Conservation (phyloP, 2,329 filamentous ascomycete species). For the Sarocladium oryzae region DNA sequence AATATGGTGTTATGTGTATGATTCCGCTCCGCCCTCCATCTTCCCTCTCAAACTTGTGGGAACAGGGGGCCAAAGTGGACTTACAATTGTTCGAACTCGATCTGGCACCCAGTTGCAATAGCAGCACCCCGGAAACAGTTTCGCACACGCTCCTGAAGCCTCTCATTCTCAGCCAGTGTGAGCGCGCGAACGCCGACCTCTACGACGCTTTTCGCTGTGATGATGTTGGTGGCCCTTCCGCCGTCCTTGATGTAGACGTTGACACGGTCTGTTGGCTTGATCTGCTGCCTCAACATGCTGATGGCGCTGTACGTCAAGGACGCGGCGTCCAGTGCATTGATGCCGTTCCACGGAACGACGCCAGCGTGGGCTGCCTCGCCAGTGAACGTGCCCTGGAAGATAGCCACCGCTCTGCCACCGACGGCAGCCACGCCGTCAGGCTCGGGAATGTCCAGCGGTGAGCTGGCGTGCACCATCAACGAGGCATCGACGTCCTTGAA, state of each 20-base stretch:
- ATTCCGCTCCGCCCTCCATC: too few species aligned
- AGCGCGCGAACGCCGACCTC: conserved; percentile 9
- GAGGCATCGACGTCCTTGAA: conserved; percentile 16
- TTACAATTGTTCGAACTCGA: conserved; percentile 22
- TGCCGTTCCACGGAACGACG: conserved; percentile 41
- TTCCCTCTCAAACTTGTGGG: background rate
- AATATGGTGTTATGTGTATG: too few species aligned
- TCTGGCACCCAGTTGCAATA: conserved; percentile 24
- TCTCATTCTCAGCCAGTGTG: conserved; percentile 43
- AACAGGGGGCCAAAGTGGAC: background rate
- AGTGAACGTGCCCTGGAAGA: conserved; percentile 24
- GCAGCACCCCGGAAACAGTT: conserved; percentile 22
- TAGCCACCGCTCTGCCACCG: background rate
- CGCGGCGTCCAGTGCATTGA: conserved; percentile 44
- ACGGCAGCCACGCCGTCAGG: conserved; percentile 13
- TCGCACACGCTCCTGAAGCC: conserved; percentile 16
- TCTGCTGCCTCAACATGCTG: conserved; percentile 42
- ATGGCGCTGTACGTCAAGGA: conserved; percentile 34
- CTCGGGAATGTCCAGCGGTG: conserved; percentile 11
- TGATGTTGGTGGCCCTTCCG: conserved; percentile 23
- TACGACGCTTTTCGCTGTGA: conserved; percentile 4
- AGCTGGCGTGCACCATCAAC: conserved; percentile 9
- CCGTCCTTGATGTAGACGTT: conserved; percentile 39
- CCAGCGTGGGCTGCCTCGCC: conserved; percentile 41
- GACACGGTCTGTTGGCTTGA: conserved; percentile 40